Evolutionary conservation across 1,139 yeast genomes (phyloP).

Genomic region (Suhomyces kunorum): DNA sequence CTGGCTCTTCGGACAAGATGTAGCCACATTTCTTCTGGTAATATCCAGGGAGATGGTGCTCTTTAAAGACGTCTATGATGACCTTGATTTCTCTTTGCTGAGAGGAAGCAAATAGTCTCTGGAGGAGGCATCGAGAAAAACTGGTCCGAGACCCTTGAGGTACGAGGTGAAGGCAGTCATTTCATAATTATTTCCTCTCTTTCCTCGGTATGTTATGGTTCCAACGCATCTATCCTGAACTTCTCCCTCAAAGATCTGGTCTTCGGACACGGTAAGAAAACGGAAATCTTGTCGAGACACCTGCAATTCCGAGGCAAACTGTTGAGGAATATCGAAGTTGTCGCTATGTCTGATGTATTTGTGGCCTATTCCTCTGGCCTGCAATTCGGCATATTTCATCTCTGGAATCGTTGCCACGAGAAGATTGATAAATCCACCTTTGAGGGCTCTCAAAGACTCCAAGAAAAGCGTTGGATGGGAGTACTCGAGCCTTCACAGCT

Average conservation of each 20-base stretch:
- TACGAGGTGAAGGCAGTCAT: constrained; percentile 5
- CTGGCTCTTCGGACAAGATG: not conserved
- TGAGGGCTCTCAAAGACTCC: constrained; percentile 30
- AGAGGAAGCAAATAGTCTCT: not conserved
- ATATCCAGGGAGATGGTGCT: constrained; percentile 1
- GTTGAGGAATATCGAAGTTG: constrained; percentile 34
- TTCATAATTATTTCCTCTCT: not conserved
- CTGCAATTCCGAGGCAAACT: constrained; percentile 3
- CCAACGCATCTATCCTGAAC: constrained; percentile 37
- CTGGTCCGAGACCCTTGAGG: constrained; percentile 1
- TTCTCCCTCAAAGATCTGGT: constrained; percentile 22
- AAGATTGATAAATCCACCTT: constrained; percentile 22
- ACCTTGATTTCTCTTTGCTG: not conserved
- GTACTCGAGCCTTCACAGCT: constrained; percentile 41
- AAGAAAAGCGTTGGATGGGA: constrained; percentile 27
- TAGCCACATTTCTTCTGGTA: constrained; percentile 4
- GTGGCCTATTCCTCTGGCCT: constrained; percentile 1
- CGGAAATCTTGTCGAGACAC: not conserved
- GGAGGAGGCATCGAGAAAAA: constrained; percentile 1
- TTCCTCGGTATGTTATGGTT: constrained; percentile 37
- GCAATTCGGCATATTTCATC: constrained; percentile 5
- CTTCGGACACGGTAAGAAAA: constrained; percentile 17
- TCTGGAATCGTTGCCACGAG: constrained; percentile 34
- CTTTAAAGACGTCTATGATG: not conserved
- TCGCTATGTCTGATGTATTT: constrained; percentile 21